Evolutionary conservation across 768 basidiomycete species (phyloP).

Genomic region (Amanita brunnescens): DNA sequence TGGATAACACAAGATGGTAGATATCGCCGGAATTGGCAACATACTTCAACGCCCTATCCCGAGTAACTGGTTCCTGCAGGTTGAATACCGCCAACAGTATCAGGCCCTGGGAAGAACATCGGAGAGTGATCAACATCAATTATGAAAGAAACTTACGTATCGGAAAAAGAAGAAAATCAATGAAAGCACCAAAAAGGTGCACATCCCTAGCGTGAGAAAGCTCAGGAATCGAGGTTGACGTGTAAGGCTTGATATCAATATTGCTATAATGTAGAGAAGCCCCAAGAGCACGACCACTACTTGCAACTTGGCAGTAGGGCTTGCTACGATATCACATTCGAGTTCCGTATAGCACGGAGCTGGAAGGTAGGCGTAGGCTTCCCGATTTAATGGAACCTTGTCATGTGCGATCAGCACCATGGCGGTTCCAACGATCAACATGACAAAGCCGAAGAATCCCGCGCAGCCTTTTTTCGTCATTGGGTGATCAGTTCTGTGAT

Average conservation of each 20-base stretch:
- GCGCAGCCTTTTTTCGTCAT: neutral
- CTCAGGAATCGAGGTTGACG: neutral
- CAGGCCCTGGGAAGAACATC: neutral
- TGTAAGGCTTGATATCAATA: neutral
- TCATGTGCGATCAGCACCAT: neutral
- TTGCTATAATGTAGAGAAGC: neutral
- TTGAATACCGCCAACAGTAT: neutral
- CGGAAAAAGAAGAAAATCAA: neutral
- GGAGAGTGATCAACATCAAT: neutral
- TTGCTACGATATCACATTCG: neutral
- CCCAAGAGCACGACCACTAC: neutral
- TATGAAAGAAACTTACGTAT: neutral
- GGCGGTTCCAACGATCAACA: neutral
- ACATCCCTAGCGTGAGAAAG: neutral
- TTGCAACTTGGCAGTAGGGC: neutral
- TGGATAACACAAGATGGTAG: neutral
- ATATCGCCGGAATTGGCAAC: neutral
- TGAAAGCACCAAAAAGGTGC: neutral
- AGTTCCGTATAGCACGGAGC: neutral
- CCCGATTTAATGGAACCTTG: neutral
- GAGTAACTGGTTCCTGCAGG: neutral
- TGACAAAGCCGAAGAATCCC: neutral
- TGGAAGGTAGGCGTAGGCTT: neutral
- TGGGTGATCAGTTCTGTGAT: no score
- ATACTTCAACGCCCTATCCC: neutral